Percentiles rank a stretch among this genome's conserved stretches.
Evolutionary conservation across 1,284 basidiomycete species (phyloP).

Genomic region (Rhodotorula sp.): DNA sequence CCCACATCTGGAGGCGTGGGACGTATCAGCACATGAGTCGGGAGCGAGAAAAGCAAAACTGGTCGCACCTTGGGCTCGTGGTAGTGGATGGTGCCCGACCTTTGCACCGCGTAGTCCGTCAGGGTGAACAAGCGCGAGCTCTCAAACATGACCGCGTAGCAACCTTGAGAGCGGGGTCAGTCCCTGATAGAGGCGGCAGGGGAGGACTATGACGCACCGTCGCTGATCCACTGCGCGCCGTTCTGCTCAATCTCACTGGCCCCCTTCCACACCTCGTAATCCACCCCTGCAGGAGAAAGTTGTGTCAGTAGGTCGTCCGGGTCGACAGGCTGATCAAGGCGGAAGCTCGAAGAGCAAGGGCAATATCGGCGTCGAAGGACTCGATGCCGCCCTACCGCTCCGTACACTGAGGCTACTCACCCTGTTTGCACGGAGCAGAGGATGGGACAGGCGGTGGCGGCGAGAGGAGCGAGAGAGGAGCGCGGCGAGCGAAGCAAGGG

Average conservation of each 20-base stretch:
- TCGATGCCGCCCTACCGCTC: no score
- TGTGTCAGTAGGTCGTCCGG: no score
- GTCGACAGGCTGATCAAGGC: no score
- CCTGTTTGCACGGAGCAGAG: no score
- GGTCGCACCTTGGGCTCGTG: constrained; percentile 45
- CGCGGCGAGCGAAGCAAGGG: no score
- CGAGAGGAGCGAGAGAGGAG: no score
- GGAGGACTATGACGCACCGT: constrained; percentile 52
- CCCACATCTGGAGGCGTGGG: constrained; percentile 60
- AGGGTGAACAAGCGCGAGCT: constrained; percentile 64
- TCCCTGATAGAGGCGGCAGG: background rate
- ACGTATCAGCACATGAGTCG: constrained; percentile 55
- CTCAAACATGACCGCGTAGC: constrained; percentile 62
- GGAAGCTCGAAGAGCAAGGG: no score
- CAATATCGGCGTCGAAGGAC: no score
- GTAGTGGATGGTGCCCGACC: constrained; percentile 61
- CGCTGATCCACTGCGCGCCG: constrained; percentile 55
- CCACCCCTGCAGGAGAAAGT: constrained; percentile 23
- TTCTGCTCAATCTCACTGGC: constrained; percentile 59
- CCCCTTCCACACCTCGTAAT: constrained; percentile 60
- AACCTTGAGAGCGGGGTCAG: constrained; percentile 37
- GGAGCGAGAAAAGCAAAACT: constrained; percentile 52
- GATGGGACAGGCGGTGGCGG: no score
- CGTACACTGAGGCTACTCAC: no score
- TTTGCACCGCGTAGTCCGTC: constrained; percentile 64